Evolutionary conservation across 2,329 filamentous ascomycete genomes (phyloP), one percentile per base, ranked within the genome.

Genomic region (Gliomastix tumulicola): DNA sequence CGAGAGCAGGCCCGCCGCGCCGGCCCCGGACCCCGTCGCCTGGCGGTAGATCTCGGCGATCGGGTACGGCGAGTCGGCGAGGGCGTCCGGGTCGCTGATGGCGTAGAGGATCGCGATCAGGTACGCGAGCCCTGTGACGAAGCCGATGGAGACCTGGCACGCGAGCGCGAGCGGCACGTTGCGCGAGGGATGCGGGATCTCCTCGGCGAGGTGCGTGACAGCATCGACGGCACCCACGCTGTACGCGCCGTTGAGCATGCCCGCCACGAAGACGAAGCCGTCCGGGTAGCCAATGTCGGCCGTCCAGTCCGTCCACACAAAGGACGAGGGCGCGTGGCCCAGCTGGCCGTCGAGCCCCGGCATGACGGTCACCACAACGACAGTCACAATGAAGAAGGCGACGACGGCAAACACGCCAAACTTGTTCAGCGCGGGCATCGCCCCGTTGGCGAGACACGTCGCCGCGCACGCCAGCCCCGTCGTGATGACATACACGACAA

Each of bases 221-320:
- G 76, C 74, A 49, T 86, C 82, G 1, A 79, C 74, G 2, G 76
- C 74, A 7, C 80, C 82, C 10, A 85, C 74, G 31, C 75, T 73
- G 50, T 76, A 86, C 4, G 81, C 81, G 10, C 79, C 82, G 47
- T 86, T 86, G n/a, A 64, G 54, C 61, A 65, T 65, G 2, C 61
- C 61, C 1, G 54, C 50, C 5, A 60, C 48, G 33, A 66, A 66
- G 3, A 66, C 62, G 38, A 67, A 62, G 0, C 61, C 62, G 21
- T 63, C 44, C 0, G 57, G 54, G 31, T 65, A 67, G 13, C 63
- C 63, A 31, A 63, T 57, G 22, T 55, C 44, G 17, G 59, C 56
- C 10, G 46, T 45, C 63, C 63, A 66, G 10, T 63, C 51, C 3
- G 34, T 49, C 63, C 63, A 67, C 6, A 67, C 63, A 41, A 62